Percentiles rank a stretch among this genome's conserved stretches.
Evolutionary conservation across 345 rosid species (phyloP).

Genomic region (Syzygium jambos): DNA sequence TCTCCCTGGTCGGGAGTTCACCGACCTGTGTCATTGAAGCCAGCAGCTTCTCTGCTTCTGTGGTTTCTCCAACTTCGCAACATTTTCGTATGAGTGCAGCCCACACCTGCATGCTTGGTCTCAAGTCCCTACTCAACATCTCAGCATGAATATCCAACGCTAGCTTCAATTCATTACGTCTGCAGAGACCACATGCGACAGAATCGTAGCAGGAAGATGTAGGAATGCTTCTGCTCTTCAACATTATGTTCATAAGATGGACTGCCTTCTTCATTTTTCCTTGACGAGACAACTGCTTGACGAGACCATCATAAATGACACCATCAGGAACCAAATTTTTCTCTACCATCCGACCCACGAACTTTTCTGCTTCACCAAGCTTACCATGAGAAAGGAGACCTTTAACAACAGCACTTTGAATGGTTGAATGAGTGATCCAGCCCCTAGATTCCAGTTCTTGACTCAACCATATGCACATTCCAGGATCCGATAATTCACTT

Average conservation of each 20-base stretch:
- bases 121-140: conserved; percentile 47
- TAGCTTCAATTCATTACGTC: conserved; percentile 21
- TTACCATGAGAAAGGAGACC: conserved; percentile 34
- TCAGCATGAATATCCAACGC: conserved; percentile 60
- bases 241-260: conserved; percentile 57
- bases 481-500: conserved; percentile 33
- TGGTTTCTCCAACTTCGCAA: conserved; percentile 29
- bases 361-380: conserved; percentile 43
- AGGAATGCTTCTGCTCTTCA: conserved; percentile 42
- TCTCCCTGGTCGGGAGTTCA: conserved; percentile 46
- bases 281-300: conserved; percentile 34
- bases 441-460: conserved; percentile 45
- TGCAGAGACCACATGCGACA: conserved; percentile 35
- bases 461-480: conserved; percentile 36
- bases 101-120: conserved; percentile 45
- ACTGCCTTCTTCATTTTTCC: conserved; percentile 41
- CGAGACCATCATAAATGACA: conserved; percentile 39
- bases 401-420: conserved; percentile 38
- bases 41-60: conserved; percentile 51
- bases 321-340: conserved; percentile 22
- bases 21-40: conserved; percentile 30
- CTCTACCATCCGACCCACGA: conserved; percentile 33
- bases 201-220: conserved; percentile 49
- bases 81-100: conserved; percentile 24
- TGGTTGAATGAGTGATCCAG: conserved; percentile 31